These are phyloP conservation scores for Raphidocelis subcapitata DNA, from an alignment of 139 green algal genomes.

Conservation along the genomic window DNA sequence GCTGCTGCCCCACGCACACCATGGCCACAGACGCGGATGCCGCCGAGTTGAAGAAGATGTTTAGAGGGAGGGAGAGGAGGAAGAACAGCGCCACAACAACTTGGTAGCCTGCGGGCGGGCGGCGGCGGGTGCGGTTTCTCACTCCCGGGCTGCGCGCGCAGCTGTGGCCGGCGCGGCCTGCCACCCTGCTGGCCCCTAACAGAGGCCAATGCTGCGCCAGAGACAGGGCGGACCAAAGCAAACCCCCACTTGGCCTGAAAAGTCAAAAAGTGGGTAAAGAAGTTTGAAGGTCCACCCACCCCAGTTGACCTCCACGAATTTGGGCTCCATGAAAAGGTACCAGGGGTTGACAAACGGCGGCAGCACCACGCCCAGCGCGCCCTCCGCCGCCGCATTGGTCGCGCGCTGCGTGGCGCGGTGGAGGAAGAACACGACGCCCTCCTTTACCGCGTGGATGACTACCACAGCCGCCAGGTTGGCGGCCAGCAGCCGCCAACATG, in stretches of 20 bases:
- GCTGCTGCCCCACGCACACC: neutral
- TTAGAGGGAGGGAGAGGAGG: conserved; percentile 46
- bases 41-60: conserved; percentile 45
- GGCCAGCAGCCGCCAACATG: conserved; percentile 21
- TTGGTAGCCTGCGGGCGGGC: conserved; percentile 50
- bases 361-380: neutral
- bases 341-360: conserved; percentile 39
- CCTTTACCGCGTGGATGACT: conserved; percentile 34
- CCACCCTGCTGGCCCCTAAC: too few species aligned
- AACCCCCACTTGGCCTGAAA: too few species aligned
- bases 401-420: conserved; percentile 36
- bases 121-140: too few species aligned
- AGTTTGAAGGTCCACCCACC: conserved; percentile 19
- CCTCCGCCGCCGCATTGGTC: conserved; percentile 21
- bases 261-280: too few species aligned
- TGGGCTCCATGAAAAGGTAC: conserved; percentile 42
- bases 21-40: conserved; percentile 24
- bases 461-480: conserved; percentile 25
- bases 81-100: conserved; percentile 48
- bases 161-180: too few species aligned
- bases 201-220: too few species aligned
- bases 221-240: too few species aligned
- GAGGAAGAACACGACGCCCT: conserved; percentile 31
- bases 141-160: too few species aligned
- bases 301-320: conserved; percentile 35